phyloP scores from a whole-genome alignment of 805 yeast species.

The Candida qinlingensis region DNA sequence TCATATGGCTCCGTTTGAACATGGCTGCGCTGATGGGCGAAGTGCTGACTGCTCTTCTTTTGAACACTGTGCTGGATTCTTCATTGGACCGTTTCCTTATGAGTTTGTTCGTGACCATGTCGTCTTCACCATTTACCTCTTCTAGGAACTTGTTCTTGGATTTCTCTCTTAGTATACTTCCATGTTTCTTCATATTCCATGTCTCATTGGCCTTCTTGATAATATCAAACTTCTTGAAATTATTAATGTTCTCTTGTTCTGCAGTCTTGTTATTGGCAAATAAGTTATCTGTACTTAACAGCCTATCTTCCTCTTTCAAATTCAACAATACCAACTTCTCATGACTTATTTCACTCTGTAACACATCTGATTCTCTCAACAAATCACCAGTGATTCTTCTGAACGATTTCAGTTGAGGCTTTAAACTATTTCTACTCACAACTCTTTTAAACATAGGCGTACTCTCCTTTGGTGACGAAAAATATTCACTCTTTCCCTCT shows the following conservation, averaged over 20 bases:
- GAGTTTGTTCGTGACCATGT: not conserved
- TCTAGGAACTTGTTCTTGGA: slow-evolving; percentile 1
- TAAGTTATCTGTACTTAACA: slow-evolving; percentile 4
- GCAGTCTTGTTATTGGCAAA: slow-evolving; percentile 2
- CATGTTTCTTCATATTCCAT: slow-evolving; percentile 22
- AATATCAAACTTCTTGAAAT: slow-evolving; percentile 21
- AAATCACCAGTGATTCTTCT: slow-evolving; percentile 21
- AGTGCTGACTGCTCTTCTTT: slow-evolving; percentile 26
- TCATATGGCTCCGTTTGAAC: slow-evolving; percentile 16
- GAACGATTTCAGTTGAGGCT: slow-evolving; percentile 25
- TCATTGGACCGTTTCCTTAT: slow-evolving; percentile 19
- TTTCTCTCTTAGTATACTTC: not conserved
- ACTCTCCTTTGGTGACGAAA: slow-evolving; percentile 14
- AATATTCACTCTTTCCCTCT: slow-evolving; percentile 5
- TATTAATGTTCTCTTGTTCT: slow-evolving; percentile 3
- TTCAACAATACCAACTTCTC: slow-evolving; percentile 24
- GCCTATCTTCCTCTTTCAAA: slow-evolving; percentile 19
- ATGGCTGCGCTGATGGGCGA: slow-evolving; percentile 21
- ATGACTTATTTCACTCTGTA: slow-evolving; percentile 24
- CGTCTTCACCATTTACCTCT: not conserved
- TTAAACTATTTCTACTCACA: slow-evolving; percentile 18
- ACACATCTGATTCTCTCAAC: slow-evolving; percentile 20
- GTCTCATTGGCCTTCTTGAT: slow-evolving; percentile 24
- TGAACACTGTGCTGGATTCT: slow-evolving; percentile 5
- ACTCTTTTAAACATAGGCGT: slow-evolving; percentile 26